Base-by-base conservation (phyloP, 768 basidiomycete species). In the Rhizopogon rudus region DNA sequence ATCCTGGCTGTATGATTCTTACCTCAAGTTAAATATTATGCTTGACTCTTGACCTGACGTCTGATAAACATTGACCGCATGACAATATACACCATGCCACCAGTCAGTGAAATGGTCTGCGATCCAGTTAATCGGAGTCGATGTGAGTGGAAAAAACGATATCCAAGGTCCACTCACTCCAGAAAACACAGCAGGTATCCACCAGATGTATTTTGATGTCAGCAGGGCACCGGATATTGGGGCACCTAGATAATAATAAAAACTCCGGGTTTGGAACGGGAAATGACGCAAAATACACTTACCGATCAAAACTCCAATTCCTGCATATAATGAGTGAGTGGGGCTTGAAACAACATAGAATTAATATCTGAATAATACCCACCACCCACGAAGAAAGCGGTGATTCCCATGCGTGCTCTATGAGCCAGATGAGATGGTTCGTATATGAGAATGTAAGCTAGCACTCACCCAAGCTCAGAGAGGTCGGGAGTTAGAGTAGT, bases 161-260 rank as follows among this genome's bases (percentile, higher is more conserved):
- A 12, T 25, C 25, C 25, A 25, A 25, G 25, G 17, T 22, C 22
- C 10, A 60, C 63, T 17, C 59, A 75, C 70, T 45, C 78, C 81
- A 28, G 77, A 71, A 60, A 83, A 85, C 10, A 82, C 39, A 2
- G 77, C 76, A 3, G 83, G 80, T 14, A 76, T 72, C 78, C 79
- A 83, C 84, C 84, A 86, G 3, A 75, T 65, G 60, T 78, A 82
- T 2, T 70, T 65, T 10, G 64, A 48, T 0, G 81, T 75, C 5
- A 86, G 69, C 20, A 86, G 70, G 2, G 81, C 78, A 2, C 84
- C 84, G 39, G 75, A 77, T 35, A 85, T 78, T 1, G 84, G 83
- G 0, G 80, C 74, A 3, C 82, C 82, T 77, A 52, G 7, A 39
- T 42, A 45, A n/a, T 6, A n/a, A 25, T 33, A 22, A 35, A 33